Base-by-base conservation (phyloP, 257 asterid genomes). In the Penstemon davidsonii region DNA sequence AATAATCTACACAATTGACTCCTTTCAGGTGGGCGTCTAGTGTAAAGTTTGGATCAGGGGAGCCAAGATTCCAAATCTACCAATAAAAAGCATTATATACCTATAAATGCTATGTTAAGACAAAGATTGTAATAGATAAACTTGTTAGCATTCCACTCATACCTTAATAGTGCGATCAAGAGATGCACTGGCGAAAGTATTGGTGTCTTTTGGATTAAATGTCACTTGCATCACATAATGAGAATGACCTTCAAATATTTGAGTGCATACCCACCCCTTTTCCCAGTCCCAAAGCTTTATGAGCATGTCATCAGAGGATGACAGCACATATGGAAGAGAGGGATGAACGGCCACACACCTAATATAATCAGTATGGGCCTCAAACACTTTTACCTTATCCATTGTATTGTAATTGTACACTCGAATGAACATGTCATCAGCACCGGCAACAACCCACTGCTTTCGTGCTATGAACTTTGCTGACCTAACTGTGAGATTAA, bases 241-340 rank as follows among this genome's bases (percentile, higher is more conserved):
- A 55, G 99, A 94, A 80, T 94, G 99, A 46, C 99, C 99, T 88
- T 94, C 99, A 73, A 91, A 94, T 68, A 94, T 91, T 75, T 94
- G 99, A 68, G 97, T 88, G 80, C 97, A 91, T 55, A 74, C 50
- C 96, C 96, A 91, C 50, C 99, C 99, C 77, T 88, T 94, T 73
- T 94, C 99, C 99, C 99, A 94, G 79, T 94, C 99, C 99, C 99
- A 94, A 50, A 94, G 97, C 79, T 94, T 94, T 85, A 94, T 91
- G 70, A 94, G 95, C 99, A 90, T 94, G 86, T 94, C 99, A 78
- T 94, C 99, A 45, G 99, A 94, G 55, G 97, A 91, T 78, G 99
- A 94, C 80, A 94, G 75, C 79, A 94, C 97, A 43, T 88, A 90
- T 42, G 99, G 91, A 68, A 94, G 96, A 47, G 88, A 91, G 68